phyloP scores from a whole-genome alignment of 2,329 filamentous ascomycete species.

The Nemania sp. region DNA sequence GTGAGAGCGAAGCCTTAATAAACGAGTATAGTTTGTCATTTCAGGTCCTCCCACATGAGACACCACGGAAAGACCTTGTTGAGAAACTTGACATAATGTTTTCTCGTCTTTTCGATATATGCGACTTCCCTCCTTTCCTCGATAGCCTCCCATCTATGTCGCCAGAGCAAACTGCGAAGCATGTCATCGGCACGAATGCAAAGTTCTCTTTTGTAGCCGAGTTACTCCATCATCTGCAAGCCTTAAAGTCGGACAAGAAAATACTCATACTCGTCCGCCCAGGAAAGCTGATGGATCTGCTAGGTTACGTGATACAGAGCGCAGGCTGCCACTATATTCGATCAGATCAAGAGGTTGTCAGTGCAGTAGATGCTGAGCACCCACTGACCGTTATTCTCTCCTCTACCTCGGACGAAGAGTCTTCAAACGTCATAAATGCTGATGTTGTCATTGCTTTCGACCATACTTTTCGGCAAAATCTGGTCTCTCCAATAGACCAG shows the following conservation, averaged over 20 bases:
- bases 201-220: constrained; percentile 72
- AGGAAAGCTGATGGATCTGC: constrained; percentile 62
- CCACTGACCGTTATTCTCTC: constrained; percentile 57
- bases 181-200: constrained; percentile 67
- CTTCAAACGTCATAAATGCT: constrained; percentile 55
- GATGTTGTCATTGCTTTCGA: constrained; percentile 68
- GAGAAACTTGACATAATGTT: constrained; percentile 65
- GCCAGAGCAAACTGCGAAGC: constrained; percentile 61
- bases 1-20: constrained; percentile 57
- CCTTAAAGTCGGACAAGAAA: constrained; percentile 56
- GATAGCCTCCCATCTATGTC: constrained; percentile 59
- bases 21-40: constrained; percentile 60
- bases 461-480: constrained; percentile 57
- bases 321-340: constrained; percentile 52
- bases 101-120: constrained; percentile 63
- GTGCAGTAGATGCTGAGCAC: constrained; percentile 35
- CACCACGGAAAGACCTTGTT: constrained; percentile 57
- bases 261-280: constrained; percentile 67
- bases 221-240: constrained; percentile 60
- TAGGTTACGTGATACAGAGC: constrained; percentile 62
- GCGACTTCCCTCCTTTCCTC: constrained; percentile 67
- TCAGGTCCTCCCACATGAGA: constrained; percentile 53
- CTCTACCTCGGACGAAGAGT: constrained; percentile 54
- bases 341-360: constrained; percentile 42
- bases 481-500: constrained; percentile 46